Evolutionary conservation across 139 green algal species (phyloP), one percentile per base, ranked within the genome.

Genomic region (Trebouxia sp.): DNA sequence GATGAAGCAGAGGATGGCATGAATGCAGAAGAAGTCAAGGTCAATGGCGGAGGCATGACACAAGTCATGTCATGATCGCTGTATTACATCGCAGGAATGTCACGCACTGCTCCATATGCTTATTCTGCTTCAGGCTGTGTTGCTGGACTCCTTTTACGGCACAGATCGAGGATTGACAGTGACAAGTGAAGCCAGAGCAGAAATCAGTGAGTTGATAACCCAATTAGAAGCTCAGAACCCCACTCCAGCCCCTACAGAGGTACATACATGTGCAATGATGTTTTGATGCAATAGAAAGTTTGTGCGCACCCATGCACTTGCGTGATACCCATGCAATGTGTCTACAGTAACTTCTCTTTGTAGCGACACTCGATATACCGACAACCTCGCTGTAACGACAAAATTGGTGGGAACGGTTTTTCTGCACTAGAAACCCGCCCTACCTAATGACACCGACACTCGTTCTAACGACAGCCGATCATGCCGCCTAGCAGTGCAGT

Each of bases 191-290:
- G 81, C 92, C 28, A 62, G 91, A 6, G 91, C 88, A 6, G 94
- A 98, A 79, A 94, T 98, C 79, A 93, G 90, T 75, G 95, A 98
- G 89, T 86, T 99, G 37, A 94, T 98, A 65, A 88, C 88, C 10
- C 94, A 98, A 85, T 88, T 98, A 67, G 95, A 98, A 87, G 95
- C 95, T 17, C 82, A 83, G 50, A 98, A 96, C 86, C 94, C 94
- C 28, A 96, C 84, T 5, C 88, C 92, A 3, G 88, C 87, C 26
- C 88, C 92, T 24, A 93, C 90, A 69, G 91, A 96, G 43, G 84
- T 89, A 17, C 26, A 41, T 26, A 35, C 37, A 50, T 8, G 45
- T 41, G 20, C 35, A 11, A 12, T 28, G n/a, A 39, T 39, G 22
- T 69, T 38, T 6, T 39, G 9, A 8, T 20, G 56, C 14, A 38